Base-by-base conservation (phyloP, 306 rosid species). In the Begonia peltatifolia region DNA sequence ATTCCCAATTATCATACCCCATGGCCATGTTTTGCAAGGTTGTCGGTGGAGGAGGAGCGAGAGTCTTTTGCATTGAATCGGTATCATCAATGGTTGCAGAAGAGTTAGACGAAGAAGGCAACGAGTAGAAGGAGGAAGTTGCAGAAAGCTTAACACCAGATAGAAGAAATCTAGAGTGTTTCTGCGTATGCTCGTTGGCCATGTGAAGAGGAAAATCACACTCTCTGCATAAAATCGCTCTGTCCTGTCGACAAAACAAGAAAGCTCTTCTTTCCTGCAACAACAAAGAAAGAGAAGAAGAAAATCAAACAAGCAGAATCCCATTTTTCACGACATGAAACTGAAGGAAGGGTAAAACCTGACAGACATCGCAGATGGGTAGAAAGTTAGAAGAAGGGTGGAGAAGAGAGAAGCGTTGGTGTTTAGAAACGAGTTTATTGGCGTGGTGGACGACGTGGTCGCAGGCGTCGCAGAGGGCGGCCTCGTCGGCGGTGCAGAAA, bases 401-500 rank as follows among this genome's bases (percentile, higher is more conserved):
- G 53, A 67, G 76, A 53, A 87, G 94, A 41, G 95, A 79, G 61
- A 90, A 81, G 63, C 93, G 95, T 2, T 71, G 81, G 76, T 90
- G 95, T 49, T 86, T 90, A 68, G 88, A 79, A 41, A 93, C 94
- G 54, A 81, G 92, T 67, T 83, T 79, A 65, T 90, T 83, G 69
- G 94, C 95, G 12, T 79, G 82, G 78, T 90, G 99, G 78, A 90
- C 84, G 6, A 82, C 86, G 74, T 73, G 94, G 70, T 90, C 99
- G 59, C 96, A 86, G 60, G 64, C 59, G 56, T 57, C 63, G 14
- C 99, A 90, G 10, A 90, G 84, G 30, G 83, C 96, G n/a, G 94
- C 99, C 70, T 90, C 96, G 59, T 90, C 96, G 67, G 95, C 96
- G 63, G 92, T 86, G 79, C 96, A 90, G 75, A 72, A 90, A 2